phyloP scores from a whole-genome alignment of 2,329 filamentous ascomycete genomes.

The Rugonectria rugulosa region DNA sequence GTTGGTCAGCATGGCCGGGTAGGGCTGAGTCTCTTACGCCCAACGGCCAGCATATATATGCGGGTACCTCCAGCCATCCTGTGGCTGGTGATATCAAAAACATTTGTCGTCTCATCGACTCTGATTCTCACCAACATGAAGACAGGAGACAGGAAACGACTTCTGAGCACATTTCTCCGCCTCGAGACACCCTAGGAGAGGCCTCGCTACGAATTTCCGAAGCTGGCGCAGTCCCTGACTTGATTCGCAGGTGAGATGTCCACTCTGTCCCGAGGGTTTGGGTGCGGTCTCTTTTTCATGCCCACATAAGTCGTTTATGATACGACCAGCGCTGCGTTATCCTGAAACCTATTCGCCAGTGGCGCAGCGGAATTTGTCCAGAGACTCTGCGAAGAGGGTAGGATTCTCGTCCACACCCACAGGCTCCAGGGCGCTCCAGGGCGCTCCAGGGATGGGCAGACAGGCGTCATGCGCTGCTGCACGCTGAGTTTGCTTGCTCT shows the following conservation, averaged over 20 bases:
- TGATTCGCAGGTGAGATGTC: constrained; percentile 13
- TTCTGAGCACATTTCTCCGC: not conserved
- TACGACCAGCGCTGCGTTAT: constrained; percentile 15
- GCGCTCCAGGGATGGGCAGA: constrained; percentile 15
- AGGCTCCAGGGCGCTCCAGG: constrained; percentile 14
- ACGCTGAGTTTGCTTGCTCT: not conserved
- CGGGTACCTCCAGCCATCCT: constrained; percentile 2
- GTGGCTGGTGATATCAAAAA: not conserved
- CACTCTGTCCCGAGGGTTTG: constrained; percentile 24
- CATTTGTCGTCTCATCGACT: not conserved
- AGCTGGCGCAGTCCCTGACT: constrained; percentile 6
- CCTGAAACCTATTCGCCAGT: constrained; percentile 20
- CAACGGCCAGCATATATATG: constrained; percentile 5
- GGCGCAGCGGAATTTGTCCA: constrained; percentile 23
- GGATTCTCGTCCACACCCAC: constrained; percentile 7
- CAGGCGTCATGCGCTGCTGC: constrained; percentile 24
- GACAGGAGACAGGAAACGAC: not conserved
- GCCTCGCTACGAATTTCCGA: constrained; percentile 12
- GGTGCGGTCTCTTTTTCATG: constrained; percentile 12
- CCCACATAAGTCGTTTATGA: constrained; percentile 21
- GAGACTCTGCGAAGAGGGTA: constrained; percentile 13
- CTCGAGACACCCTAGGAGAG: not conserved
- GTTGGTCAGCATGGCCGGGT: constrained; percentile 13
- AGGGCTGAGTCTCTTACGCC: constrained; percentile 17
- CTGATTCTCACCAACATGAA: not conserved